A percentile compares a stretch with the other conserved stretches of the same genome.
phyloP scores from a whole-genome alignment of 129 eudicot genomes.

The Flaveria bidentis region DNA sequence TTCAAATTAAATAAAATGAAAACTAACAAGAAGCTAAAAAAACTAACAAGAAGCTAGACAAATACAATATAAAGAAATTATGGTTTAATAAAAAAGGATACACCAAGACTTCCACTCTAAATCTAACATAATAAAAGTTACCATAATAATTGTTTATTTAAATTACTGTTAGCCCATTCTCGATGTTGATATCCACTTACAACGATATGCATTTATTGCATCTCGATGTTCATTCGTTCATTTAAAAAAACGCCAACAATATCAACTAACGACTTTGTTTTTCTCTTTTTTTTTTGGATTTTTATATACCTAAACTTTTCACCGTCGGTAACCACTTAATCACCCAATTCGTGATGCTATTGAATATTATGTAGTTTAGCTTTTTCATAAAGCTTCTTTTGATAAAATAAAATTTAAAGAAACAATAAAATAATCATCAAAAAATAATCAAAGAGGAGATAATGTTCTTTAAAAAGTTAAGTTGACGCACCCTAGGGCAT shows the following conservation, averaged over 20 bases:
- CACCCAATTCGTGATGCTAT: background rate
- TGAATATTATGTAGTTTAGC: background rate
- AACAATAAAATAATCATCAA: background rate
- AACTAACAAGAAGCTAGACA: no score
- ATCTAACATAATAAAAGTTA: no score
- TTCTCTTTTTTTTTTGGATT: background rate
- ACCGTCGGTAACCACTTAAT: background rate
- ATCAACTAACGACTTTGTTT: constrained; percentile 19
- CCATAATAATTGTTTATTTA: background rate
- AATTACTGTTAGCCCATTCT: constrained; percentile 6
- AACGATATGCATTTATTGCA: constrained; percentile 14
- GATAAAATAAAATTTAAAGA: background rate
- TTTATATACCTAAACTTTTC: background rate
- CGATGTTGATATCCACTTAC: constrained; percentile 26
- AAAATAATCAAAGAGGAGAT: background rate
- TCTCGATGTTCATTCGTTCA: constrained; percentile 11
- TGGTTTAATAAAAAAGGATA: no score
- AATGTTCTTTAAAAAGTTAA: background rate
- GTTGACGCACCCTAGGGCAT: no score
- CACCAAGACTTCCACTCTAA: no score
- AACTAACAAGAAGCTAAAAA: no score
- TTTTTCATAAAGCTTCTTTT: background rate
- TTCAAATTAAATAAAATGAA: no score
- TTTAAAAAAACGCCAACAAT: constrained; percentile 9
- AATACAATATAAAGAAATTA: no score